Evolutionary conservation across 192 early-diverging fungal genomes (phyloP).

Genomic region (Umbelopsis ramanniana): DNA sequence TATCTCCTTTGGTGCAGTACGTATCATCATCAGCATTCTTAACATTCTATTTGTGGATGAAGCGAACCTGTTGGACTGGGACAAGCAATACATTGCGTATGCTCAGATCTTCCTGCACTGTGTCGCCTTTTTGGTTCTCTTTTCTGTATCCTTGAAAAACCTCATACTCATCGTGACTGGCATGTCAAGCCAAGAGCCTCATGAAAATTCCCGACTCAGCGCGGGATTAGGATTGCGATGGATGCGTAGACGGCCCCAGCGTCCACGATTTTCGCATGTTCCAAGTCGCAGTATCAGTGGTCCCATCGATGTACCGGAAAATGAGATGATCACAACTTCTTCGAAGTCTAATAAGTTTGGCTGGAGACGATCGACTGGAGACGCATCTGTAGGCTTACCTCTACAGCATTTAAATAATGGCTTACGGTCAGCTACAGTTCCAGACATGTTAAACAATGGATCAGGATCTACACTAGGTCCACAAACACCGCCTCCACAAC

Average conservation of each 20-base stretch:
- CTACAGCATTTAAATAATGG: background rate
- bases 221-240: conserved; percentile 11
- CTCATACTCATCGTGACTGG: conserved; percentile 26
- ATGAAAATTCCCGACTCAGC: background rate
- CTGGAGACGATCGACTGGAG: conserved; percentile 13
- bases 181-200: conserved; percentile 24
- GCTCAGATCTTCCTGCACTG: conserved; percentile 48
- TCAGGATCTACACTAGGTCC: background rate
- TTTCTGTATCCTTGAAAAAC: conserved; percentile 40
- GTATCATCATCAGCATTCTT: conserved; percentile 41
- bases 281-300: background rate
- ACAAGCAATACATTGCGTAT: conserved; percentile 48
- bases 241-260: conserved; percentile 1
- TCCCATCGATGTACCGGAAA: background rate
- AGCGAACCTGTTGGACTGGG: conserved; percentile 6
- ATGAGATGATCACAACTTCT: background rate
- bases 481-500: background rate
- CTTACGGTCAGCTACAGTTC: background rate
- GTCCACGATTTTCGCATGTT: background rate
- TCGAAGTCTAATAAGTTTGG: background rate
- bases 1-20: conserved; percentile 33
- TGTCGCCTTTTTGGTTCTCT: conserved; percentile 44
- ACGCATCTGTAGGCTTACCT: background rate
- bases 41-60: conserved; percentile 45
- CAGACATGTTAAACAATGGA: background rate